These are phyloP conservation scores for Sphagnum magellanicum DNA, from an alignment of 228 moss, liverwort and hornwort genomes.

Conservation along the genomic window DNA sequence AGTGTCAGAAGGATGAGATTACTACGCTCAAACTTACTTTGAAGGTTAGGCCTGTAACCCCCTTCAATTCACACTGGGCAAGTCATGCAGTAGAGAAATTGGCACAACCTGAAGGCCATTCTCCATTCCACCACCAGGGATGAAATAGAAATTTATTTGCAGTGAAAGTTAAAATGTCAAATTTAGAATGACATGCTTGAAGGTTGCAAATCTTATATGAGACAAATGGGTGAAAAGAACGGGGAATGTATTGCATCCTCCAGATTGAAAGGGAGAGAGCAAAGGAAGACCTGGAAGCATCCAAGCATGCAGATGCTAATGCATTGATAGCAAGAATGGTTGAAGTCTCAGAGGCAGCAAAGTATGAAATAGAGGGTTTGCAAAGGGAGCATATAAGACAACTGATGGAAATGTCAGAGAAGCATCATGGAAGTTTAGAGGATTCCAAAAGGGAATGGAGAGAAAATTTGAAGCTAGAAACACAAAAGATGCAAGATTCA, in stretches of 20 bases:
- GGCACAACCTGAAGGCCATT: no score
- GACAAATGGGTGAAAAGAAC: background rate
- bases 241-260: background rate
- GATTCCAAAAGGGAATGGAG: slow-evolving; percentile 17
- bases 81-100: no score
- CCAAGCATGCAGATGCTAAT: slow-evolving; percentile 16
- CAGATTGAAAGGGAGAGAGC: slow-evolving; percentile 28
- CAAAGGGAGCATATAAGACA: slow-evolving; percentile 16
- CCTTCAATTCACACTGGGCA: no score
- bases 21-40: no score
- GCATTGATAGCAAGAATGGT: slow-evolving; percentile 11
- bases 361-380: slow-evolving; percentile 16
- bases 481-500: slow-evolving; percentile 15
- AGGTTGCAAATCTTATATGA: no score
- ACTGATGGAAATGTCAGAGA: slow-evolving; percentile 6
- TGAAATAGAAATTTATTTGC: no score
- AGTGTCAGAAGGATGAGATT: no score
- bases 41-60: no score
- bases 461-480: slow-evolving; percentile 13
- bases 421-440: slow-evolving; percentile 14
- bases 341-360: slow-evolving; percentile 11
- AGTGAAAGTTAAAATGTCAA: no score
- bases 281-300: slow-evolving; percentile 13
- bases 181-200: no score
- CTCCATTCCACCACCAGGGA: no score